Evolutionary conservation across 1,284 basidiomycete genomes (phyloP), one percentile per base, ranked within the genome.

Genomic region (Ganoderma leucocontextum): DNA sequence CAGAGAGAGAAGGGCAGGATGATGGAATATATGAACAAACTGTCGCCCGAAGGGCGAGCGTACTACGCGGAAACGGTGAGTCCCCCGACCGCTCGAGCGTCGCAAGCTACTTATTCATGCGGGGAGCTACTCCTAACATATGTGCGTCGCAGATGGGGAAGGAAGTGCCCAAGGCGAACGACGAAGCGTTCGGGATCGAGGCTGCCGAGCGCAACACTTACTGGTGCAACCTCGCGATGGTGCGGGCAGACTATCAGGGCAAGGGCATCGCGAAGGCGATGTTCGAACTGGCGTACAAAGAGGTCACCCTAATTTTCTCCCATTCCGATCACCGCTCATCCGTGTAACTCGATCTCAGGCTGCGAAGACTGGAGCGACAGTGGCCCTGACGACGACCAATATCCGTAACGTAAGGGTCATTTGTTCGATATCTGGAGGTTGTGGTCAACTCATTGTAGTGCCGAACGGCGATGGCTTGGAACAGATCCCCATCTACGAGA

Each of bases 171-270:
- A 62, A 67, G n/a, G 58, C 62, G 15, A 68, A 61, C 41, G 68
- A 72, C 47, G 66, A 62, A 52, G 58, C 38, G 7, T 35, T 72
- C 44, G 68, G 66, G 12, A 66, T 68, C 25, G 29, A 70, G 42
- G 62, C 63, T 29, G 49, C 67, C 53, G 65, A 68, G 60, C 65
- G 72, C 41, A 66, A 59, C 19, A 61, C 66, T 12, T 72, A 70
- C 49, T 72, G 68, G 68, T 72, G 71, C 71, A 66, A 70, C 55
- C 61, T 68, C 39, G 71, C 71, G 12, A 70, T 72, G 68, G 71
- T 72, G 33, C 68, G 66, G 29, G 68, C 52, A 5, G 73, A 74
- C 58, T 67, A 68, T 22, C 73, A 74, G 41, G 67, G 70, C 33
- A 67, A 65, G 25, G 73, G 73, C 33, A 44, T 74, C 25, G 73